Evolutionary conservation across 768 basidiomycete genomes (phyloP).

Genomic region (Glaciozyma martinii): DNA sequence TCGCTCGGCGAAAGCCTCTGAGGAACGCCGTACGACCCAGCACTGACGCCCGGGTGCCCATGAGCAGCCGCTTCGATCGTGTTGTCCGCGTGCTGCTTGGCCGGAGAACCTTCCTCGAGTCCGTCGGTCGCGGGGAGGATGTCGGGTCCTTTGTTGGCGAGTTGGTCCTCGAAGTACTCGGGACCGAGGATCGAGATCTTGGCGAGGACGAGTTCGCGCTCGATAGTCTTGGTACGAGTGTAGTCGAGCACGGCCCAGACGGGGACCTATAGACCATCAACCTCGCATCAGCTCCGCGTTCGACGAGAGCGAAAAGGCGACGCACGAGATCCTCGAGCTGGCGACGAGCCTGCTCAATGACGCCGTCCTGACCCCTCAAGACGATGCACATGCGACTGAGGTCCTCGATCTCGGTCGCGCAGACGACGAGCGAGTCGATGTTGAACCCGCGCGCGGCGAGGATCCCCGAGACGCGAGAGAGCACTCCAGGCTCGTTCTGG

Average conservation of each 20-base stretch:
- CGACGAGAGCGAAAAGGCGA: constrained; percentile 21
- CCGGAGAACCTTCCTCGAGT: constrained; percentile 32
- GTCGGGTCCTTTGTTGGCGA: constrained; percentile 57
- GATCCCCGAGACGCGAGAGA: constrained; percentile 94
- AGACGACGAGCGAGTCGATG: constrained; percentile 96
- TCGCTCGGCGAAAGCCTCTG: constrained; percentile 46
- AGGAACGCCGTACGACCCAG: constrained; percentile 31
- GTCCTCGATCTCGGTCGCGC: constrained; percentile 93
- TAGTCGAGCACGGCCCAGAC: constrained; percentile 99
- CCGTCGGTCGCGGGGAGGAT: constrained; percentile 34
- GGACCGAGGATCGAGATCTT: constrained; percentile 96
- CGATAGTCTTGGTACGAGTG: constrained; percentile 80
- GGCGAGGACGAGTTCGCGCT: constrained; percentile 85
- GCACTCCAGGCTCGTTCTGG: constrained; percentile 98
- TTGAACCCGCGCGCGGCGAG: constrained; percentile 96
- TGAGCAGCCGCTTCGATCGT: constrained; percentile 27
- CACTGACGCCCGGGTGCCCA: constrained; percentile 41
- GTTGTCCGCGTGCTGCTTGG: constrained; percentile 32
- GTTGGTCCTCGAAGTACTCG: constrained; percentile 89
- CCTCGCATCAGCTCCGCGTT: neutral
- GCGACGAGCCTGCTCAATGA: constrained; percentile 90
- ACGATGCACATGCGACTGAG: constrained; percentile 97
- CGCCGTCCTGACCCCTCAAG: constrained; percentile 89
- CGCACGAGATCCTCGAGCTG: constrained; percentile 92
- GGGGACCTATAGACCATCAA: constrained; percentile 58